Conservation (phyloP, 148 eudicot genomes). For the Heliosperma pusillum region DNA sequence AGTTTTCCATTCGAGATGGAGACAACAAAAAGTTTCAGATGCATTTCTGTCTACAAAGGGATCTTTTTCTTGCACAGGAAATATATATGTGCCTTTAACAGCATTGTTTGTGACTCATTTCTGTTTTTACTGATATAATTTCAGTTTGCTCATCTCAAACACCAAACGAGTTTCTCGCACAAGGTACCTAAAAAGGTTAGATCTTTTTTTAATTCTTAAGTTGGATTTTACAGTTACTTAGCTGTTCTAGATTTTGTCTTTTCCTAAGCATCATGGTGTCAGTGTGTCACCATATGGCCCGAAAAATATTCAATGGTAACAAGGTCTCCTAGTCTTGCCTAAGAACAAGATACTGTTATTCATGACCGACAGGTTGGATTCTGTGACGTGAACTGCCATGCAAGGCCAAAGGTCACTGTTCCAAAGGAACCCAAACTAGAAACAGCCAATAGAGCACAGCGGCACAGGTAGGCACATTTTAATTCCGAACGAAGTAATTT, state of each 20-base stretch:
- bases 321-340: neutral
- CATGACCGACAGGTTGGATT: slow-evolving; percentile 30
- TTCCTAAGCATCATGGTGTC: neutral
- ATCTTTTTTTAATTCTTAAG: neutral
- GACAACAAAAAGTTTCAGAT: neutral
- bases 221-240: neutral
- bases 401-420: slow-evolving; percentile 50
- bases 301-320: neutral
- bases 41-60: neutral
- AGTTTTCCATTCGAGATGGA: neutral
- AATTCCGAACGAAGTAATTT: neutral
- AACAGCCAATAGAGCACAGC: slow-evolving; percentile 70
- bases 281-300: neutral
- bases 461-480: slow-evolving; percentile 43
- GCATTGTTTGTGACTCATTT: slow-evolving; percentile 2
- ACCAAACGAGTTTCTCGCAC: slow-evolving; percentile 50
- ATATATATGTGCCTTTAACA: neutral
- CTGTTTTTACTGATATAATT: slow-evolving; percentile 19
- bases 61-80: neutral
- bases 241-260: neutral
- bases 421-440: slow-evolving; percentile 69
- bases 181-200: slow-evolving; percentile 54
- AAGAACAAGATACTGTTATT: neutral
- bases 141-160: slow-evolving; percentile 72
- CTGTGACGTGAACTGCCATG: slow-evolving; percentile 20